Percentiles rank a stretch among this genome's conserved stretches.
These are phyloP conservation scores for Candolleomyces eurysporus DNA, from an alignment of 768 basidiomycete species.

Conservation along the genomic window DNA sequence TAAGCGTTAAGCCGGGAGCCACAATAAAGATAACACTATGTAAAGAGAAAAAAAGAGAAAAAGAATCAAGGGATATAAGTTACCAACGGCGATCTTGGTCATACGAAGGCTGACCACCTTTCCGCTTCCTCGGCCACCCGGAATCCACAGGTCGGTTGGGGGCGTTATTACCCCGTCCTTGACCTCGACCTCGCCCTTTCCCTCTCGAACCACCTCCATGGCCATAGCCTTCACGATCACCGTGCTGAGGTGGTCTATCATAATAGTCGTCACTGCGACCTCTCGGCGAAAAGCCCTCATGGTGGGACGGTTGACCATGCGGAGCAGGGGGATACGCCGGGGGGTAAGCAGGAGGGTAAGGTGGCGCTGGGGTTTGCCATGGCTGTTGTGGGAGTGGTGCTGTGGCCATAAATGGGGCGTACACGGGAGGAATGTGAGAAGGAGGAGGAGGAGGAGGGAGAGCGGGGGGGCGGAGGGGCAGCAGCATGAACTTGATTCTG, in stretches of 20 bases:
- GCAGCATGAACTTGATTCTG: constrained; percentile 15
- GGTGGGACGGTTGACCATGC: constrained; percentile 14
- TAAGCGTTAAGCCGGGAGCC: not conserved
- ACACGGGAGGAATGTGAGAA: constrained; percentile 11
- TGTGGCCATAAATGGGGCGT: constrained; percentile 6
- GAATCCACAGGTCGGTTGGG: constrained; percentile 47
- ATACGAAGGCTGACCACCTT: constrained; percentile 21
- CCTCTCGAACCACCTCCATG: constrained; percentile 33
- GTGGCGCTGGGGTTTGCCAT: constrained; percentile 9
- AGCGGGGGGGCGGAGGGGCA: constrained; percentile 20
- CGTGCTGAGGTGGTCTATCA: constrained; percentile 18
- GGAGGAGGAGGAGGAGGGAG: constrained; percentile 9
- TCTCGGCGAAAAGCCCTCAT: constrained; percentile 12
- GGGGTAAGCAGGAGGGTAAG: constrained; percentile 12
- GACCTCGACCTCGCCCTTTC: constrained; percentile 29
- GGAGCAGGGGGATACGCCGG: constrained; percentile 12
- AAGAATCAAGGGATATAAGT: constrained; percentile 11
- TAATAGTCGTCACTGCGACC: constrained; percentile 10
- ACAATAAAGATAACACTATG: not conserved
- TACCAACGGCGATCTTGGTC: constrained; percentile 16
- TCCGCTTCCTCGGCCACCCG: constrained; percentile 55
- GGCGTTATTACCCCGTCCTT: constrained; percentile 27
- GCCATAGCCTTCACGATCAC: constrained; percentile 34
- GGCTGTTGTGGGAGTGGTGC: constrained; percentile 8
- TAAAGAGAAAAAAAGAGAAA: constrained; percentile 1